phyloP scores from a whole-genome alignment of 495 filamentous ascomycete genomes.

The Podospora tetraspora region DNA sequence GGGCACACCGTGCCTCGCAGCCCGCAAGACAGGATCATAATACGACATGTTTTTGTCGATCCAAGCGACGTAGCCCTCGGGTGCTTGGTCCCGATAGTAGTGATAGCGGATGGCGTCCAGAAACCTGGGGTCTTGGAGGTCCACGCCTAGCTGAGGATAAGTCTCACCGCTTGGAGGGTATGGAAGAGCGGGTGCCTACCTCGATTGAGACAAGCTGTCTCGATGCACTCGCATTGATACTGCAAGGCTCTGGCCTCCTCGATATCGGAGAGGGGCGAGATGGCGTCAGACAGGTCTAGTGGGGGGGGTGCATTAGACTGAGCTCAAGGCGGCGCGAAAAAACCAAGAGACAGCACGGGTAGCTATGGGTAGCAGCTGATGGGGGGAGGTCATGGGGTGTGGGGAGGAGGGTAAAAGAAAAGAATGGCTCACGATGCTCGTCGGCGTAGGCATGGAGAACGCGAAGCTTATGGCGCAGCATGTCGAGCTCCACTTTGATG shows the following conservation, averaged over 20 bases:
- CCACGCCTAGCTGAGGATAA: slow-evolving; percentile 33
- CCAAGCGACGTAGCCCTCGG: slow-evolving; percentile 42
- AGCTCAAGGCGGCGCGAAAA: slow-evolving; percentile 6
- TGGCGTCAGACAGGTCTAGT: slow-evolving; percentile 39
- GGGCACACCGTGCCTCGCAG: slow-evolving; percentile 36
- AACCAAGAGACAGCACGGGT: not conserved
- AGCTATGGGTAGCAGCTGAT: not conserved
- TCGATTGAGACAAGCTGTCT: slow-evolving; percentile 43
- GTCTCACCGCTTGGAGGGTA: slow-evolving; percentile 5
- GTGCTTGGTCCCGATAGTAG: slow-evolving; percentile 35
- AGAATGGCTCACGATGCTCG: slow-evolving; percentile 39
- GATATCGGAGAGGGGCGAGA: slow-evolving; percentile 42
- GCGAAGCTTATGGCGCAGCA: slow-evolving; percentile 44
- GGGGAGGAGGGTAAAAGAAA: slow-evolving; percentile 1
- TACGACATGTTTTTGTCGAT: slow-evolving; percentile 41
- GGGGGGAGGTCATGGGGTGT: not conserved
- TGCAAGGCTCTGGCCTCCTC: slow-evolving; percentile 46
- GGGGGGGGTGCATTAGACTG: slow-evolving; percentile 28
- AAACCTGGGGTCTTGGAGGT: slow-evolving; percentile 41
- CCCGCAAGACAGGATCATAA: slow-evolving; percentile 42
- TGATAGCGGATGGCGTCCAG: slow-evolving; percentile 36
- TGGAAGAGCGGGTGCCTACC: slow-evolving; percentile 32
- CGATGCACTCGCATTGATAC: slow-evolving; percentile 48
- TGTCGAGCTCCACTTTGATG: slow-evolving; percentile 41
- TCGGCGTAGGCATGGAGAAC: slow-evolving; percentile 39